Evolutionary conservation across 164 flowering plant genomes (phyloP), one percentile per base, ranked within the genome.

Genomic region (Piper betle): DNA sequence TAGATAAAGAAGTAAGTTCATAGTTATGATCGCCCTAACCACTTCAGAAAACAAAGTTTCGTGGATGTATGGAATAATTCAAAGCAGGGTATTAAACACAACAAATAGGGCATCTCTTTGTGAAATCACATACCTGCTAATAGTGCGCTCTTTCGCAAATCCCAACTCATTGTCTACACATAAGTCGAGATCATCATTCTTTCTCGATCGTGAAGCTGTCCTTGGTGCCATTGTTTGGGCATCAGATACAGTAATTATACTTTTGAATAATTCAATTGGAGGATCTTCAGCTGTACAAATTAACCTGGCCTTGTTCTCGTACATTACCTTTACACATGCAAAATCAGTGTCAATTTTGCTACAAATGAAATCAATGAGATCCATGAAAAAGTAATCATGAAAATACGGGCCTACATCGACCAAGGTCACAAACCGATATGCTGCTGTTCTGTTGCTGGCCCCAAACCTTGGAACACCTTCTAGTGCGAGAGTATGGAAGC

Each of bases 161-260:
- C 97, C 99, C 73, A 90, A 64, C 73, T 93, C 99, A 69, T 90
- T 90, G 76, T 93, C 99, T 52, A 93, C 97, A 64, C 99, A 90
- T 64, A 90, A 79, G 66, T 88, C 92, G 39, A 71, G 56, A 41
- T 76, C 85, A 60, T 93, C 99, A 73, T 60, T 84, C 74, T 72
- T 88, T 68, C 81, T 84, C 56, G 97, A 88, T 60, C 99, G 77
- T 20, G 97, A 88, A 40, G 99, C 79, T 57, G 94, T 90, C 75
- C 99, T 79, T 56, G 96, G 99, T 50, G 97, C 80, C 73, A 78
- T 77, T 6, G 78, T 67, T 63, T 79, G 80, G 20, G 99, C 97
- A 72, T 88, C 99, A 57, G 88, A 71, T 5, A 93, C 66, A 39
- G 99, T 86, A 20, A 88, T 85, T 60, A 93, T 64, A 48, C 78